Evolutionary conservation across 306 rosid genomes (phyloP), one percentile per base, ranked within the genome.

Genomic region (Citrullus colocynthis): DNA sequence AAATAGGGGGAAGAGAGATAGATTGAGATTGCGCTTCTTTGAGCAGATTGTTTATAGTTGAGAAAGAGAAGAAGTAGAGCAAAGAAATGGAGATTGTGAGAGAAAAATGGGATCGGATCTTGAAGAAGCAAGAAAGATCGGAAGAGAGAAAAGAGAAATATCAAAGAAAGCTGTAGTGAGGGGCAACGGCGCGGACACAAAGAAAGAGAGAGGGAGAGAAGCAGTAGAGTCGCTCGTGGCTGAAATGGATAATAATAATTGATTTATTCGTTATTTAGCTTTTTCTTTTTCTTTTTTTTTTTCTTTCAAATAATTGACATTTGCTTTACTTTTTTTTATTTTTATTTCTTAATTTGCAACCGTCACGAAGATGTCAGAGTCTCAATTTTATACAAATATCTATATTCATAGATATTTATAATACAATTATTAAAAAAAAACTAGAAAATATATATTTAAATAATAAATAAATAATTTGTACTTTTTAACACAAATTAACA

Each of bases 161-260:
- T n/a, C 55, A 21, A 5, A 69, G 77, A 32, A 73, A 73, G 77
- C 17, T 73, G 45, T 7, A 73, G 2, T 16, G 7, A 18, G 4
- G 42, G 60, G 45, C 77, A 51, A 73, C 17, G 77, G 77, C 77
- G 77, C 44, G 30, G 30, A 30, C 45, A 4, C 30, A 30, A 10
- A 71, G 75, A 48, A 9, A 16, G 12, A 2, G 24, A 37, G 72
- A 65, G 58, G 24, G 11, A 44, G 18, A 13, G 55, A 5, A 44
- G 6, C 0, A 37, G 45, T 3, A 9, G 61, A 30, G 45, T 30
- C 61, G 61, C 75, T 73, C 60, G 57, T 73, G 77, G 48, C 77
- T 73, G 62, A 73, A 15, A 73, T 51, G 77, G 77, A 73, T 73
- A 73, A 73, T 73, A 28, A 73, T 73, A 28, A 71, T 71, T 12